A percentile compares a stretch with the other conserved stretches of the same genome.
Conservation (phyloP, 805 yeast species). For the Saturnispora silvae region DNA sequence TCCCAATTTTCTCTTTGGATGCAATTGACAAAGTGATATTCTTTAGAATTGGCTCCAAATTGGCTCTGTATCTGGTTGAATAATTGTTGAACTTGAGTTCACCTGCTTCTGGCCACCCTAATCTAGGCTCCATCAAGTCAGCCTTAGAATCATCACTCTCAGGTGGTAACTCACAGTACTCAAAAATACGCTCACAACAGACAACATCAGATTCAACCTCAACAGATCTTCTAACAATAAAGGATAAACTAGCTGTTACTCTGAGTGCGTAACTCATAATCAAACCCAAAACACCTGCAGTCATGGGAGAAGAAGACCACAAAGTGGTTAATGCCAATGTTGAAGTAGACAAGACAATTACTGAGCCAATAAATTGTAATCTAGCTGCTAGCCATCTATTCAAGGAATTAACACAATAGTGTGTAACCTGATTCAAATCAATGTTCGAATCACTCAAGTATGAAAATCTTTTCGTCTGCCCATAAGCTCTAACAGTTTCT, state of each 20-base stretch:
- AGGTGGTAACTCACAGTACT: conserved; percentile 63
- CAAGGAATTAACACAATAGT: conserved; percentile 41
- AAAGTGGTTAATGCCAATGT: conserved; percentile 33
- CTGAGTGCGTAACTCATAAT: conserved; percentile 54
- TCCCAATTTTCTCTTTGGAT: conserved; percentile 55
- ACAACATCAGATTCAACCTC: conserved; percentile 56
- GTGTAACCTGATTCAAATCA: conserved; percentile 37
- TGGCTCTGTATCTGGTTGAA: conserved; percentile 47
- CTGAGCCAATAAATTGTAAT: conserved; percentile 49
- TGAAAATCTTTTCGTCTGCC: conserved; percentile 54
- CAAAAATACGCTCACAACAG: conserved; percentile 88
- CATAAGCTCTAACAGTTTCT: conserved; percentile 67
- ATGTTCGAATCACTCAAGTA: conserved; percentile 41
- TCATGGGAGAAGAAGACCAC: conserved; percentile 31
- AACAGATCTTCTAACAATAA: conserved; percentile 50
- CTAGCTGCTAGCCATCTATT: conserved; percentile 61
- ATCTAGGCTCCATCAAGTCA: conserved; percentile 31
- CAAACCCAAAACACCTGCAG: conserved; percentile 54
- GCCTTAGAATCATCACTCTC: conserved; percentile 51
- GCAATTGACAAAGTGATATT: conserved; percentile 35
- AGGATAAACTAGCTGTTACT: conserved; percentile 41
- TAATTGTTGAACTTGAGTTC: conserved; percentile 39
- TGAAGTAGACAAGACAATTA: conserved; percentile 43
- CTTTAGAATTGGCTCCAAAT: conserved; percentile 49
- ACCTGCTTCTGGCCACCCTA: conserved; percentile 48